Evolutionary conservation across 23 red algal species (phyloP).

Genomic region (Cyanidioschyzon merolae): DNA sequence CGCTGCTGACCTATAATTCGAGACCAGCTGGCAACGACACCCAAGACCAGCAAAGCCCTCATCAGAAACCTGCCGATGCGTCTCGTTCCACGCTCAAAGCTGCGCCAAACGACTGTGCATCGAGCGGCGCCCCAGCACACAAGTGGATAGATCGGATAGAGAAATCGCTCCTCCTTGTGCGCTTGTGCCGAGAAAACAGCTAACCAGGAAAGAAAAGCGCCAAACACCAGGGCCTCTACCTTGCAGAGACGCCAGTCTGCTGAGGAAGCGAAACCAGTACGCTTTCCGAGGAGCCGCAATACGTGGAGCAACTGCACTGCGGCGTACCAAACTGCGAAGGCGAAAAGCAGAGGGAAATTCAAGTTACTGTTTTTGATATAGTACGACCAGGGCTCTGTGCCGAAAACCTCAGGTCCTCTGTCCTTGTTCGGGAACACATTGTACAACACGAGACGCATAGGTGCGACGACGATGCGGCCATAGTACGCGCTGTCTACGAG

Average conservation of each 20-base stretch:
- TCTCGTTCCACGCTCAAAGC: background rate
- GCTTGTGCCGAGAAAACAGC: conserved; percentile 40
- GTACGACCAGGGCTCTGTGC: conserved; percentile 54
- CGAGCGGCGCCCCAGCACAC: conserved; percentile 51
- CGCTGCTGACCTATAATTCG: conserved; percentile 9
- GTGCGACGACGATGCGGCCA: conserved; percentile 48
- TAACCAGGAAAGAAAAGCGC: conserved; percentile 39
- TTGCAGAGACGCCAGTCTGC: too few species aligned
- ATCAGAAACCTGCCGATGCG: background rate
- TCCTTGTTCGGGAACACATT: conserved; percentile 70
- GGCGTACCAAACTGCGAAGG: conserved; percentile 20
- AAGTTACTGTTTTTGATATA: conserved; percentile 58
- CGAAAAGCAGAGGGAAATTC: conserved; percentile 32
- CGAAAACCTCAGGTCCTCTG: conserved; percentile 63
- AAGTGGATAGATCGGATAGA: conserved; percentile 67
- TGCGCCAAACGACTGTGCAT: background rate
- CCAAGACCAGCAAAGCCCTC: background rate
- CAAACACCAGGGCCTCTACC: background rate
- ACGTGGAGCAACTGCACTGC: conserved; percentile 9
- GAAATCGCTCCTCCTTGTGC: conserved; percentile 97
- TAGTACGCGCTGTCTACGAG: conserved; percentile 43
- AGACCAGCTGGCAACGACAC: background rate
- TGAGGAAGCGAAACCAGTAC: conserved; percentile 34
- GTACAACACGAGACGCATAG: conserved; percentile 64
- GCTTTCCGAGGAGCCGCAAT: background rate